Base-by-base conservation (phyloP, 306 rosid species). In the Castanopsis chinensis region DNA sequence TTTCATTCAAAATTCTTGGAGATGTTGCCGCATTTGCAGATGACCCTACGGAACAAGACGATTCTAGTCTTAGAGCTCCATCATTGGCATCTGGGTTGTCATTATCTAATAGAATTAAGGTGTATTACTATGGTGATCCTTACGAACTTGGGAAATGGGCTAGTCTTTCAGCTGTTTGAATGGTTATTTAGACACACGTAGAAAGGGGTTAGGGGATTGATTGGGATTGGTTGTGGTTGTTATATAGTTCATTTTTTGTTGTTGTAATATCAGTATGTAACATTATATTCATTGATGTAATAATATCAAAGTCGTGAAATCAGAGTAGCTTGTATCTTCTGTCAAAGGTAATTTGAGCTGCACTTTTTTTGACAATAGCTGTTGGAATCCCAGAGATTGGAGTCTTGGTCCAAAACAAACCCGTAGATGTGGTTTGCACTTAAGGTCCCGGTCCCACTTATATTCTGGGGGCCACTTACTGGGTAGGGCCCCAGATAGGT, bases 81-180 rank as follows among this genome's bases (percentile, higher is more conserved):
- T 84, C 88, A 18, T 81, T 93, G 85, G 96, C 97, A 5, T 80
- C 52, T 5, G 96, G 97, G 59, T 73, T 93, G 87, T 96, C 99
- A 20, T 81, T 96, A 86, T 78, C 92, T 79, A 96, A 91, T 79
- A 90, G 91, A 87, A 77, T 94, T 43, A 94, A 92, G 82, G 63
- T 89, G 83, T 92, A 86, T 80, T 90, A 94, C 86, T 88, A 82
- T 88, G 97, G 89, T 4, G 97, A 94, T 83, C 96, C 98, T 5
- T 92, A 90, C 51, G 98, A 94, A 52, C 92, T 92, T 71, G 98
- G 98, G 69, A 92, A 92, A 87, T 94, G 99, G 99, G 99, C 98
- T 55, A 90, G 93, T 84, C 96, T 96, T 73, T 83, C 91, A 3
- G 98, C 97, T 52, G 81, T 96, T 82, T 96, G 88, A 85, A 65